Percentiles rank a stretch among this genome's conserved stretches.
These are phyloP conservation scores for Saccharum officinarum DNA, from an alignment of 176 grass and related monocot species.

Conservation along the genomic window DNA sequence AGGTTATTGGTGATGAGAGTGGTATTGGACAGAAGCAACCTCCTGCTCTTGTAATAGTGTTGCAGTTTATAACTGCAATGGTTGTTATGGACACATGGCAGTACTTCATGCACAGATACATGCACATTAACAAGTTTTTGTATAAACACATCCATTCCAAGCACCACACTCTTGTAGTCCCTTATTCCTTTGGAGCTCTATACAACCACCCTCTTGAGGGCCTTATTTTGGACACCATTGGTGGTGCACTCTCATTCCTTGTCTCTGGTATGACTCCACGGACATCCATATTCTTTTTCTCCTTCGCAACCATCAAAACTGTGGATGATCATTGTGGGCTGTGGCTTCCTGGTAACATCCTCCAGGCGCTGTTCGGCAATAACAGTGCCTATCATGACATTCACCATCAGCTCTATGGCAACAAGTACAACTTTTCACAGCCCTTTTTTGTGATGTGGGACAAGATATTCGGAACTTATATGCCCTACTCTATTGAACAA, in stretches of 20 bases:
- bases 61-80: constrained; percentile 70
- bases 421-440: constrained; percentile 90
- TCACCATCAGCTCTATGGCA: constrained; percentile 78
- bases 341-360: constrained; percentile 76
- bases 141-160: constrained; percentile 88
- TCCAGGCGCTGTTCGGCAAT: constrained; percentile 67
- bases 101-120: constrained; percentile 92
- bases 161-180: constrained; percentile 81
- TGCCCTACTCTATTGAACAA: constrained; percentile 61
- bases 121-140: constrained; percentile 82
- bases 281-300: constrained; percentile 83
- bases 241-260: constrained; percentile 80
- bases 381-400: constrained; percentile 87
- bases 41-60: constrained; percentile 39
- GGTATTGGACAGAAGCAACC: constrained; percentile 51
- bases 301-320: constrained; percentile 81
- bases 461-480: constrained; percentile 74
- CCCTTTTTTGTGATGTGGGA: constrained; percentile 83
- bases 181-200: constrained; percentile 81
- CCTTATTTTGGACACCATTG: constrained; percentile 74
- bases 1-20: constrained; percentile 74
- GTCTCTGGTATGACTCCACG: constrained; percentile 75
- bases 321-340: constrained; percentile 86
- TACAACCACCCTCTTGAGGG: constrained; percentile 95
- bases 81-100: constrained; percentile 92